Percentiles rank a stretch among this genome's conserved stretches.
Conservation (phyloP, 2,329 filamentous ascomycete species). For the Hypoxylon sp. region DNA sequence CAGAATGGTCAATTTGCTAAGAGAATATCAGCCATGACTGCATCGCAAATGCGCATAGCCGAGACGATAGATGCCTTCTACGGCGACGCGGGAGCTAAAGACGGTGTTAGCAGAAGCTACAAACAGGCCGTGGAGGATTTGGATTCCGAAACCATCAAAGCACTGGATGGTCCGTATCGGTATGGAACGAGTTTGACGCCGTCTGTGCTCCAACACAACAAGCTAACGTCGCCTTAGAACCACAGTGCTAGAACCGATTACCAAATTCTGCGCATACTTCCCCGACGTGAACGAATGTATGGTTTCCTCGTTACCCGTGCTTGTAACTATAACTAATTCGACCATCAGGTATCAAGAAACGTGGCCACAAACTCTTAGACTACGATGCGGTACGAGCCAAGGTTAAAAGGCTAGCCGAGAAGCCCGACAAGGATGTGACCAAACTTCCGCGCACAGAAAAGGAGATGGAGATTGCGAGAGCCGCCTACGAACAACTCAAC, state of each 20-base stretch:
- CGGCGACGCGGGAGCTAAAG: slow-evolving; percentile 91
- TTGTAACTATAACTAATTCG: slow-evolving; percentile 29
- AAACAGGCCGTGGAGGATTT: slow-evolving; percentile 98
- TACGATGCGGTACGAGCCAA: slow-evolving; percentile 96
- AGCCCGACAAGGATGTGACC: slow-evolving; percentile 97
- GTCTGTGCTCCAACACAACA: too few relatives aligned
- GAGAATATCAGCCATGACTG: slow-evolving; percentile 81
- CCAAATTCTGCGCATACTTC: slow-evolving; percentile 96
- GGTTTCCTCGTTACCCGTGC: slow-evolving; percentile 39
- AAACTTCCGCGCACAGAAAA: slow-evolving; percentile 96
- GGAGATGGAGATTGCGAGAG: slow-evolving; percentile 93
- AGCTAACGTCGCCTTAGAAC: slow-evolving; percentile 71
- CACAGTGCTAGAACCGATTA: slow-evolving; percentile 95
- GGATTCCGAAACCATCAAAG: slow-evolving; percentile 98
- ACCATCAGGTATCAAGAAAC: slow-evolving; percentile 89
- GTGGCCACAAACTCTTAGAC: slow-evolving; percentile 96
- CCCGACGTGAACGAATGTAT: slow-evolving; percentile 97
- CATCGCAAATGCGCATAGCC: slow-evolving; percentile 98
- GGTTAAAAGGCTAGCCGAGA: slow-evolving; percentile 96
- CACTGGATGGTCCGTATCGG: slow-evolving; percentile 94
- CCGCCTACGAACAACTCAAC: slow-evolving; percentile 95
- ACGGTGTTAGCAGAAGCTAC: slow-evolving; percentile 95
- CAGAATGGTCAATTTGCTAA: slow-evolving; percentile 19
- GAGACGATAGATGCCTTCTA: slow-evolving; percentile 99
- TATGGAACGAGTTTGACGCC: too few relatives aligned